Percentiles rank a stretch among this genome's conserved stretches.
Conservation (phyloP, 2,329 filamentous ascomycete genomes). For the Sarocladiaceae sp. region DNA sequence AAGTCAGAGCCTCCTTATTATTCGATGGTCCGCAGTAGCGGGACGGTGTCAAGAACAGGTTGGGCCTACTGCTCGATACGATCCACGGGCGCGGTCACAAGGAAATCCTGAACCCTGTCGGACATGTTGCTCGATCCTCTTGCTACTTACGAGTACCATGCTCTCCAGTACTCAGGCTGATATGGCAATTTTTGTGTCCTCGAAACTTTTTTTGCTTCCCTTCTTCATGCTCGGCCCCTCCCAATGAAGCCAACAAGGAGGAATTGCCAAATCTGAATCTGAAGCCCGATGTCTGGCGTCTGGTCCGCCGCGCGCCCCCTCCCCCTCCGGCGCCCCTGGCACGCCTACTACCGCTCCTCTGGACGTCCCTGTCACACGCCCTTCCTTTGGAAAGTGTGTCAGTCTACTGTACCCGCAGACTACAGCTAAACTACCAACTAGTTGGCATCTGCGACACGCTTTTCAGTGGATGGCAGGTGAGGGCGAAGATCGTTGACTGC, state of each 20-base stretch:
- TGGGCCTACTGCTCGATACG: constrained; percentile 8
- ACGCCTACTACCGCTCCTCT: neutral
- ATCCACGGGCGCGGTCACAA: too few species aligned
- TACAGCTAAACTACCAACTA: too few species aligned
- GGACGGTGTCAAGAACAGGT: constrained; percentile 1
- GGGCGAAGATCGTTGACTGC: too few species aligned
- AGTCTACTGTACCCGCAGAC: too few species aligned
- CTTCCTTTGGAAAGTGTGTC: too few species aligned
- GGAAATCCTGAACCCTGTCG: constrained; percentile 6
- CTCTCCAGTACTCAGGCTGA: constrained; percentile 1
- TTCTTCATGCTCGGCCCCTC: neutral
- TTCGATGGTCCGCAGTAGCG: neutral
- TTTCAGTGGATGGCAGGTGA: too few species aligned
- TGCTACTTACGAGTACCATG: too few species aligned
- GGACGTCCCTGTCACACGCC: too few species aligned
- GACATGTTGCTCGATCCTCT: constrained; percentile 8
- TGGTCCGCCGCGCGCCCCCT: constrained; percentile 7
- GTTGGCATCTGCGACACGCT: too few species aligned
- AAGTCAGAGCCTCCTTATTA: constrained; percentile 3
- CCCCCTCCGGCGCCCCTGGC: constrained; percentile 1
- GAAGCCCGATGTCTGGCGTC: constrained; percentile 7
- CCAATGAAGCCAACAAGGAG: neutral
- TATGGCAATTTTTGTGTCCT: neutral
- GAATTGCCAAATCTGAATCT: constrained; percentile 6
- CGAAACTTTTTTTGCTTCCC: neutral